phyloP scores from a whole-genome alignment of 192 early-diverging fungal genomes.

The Cetraspora pellucida region DNA sequence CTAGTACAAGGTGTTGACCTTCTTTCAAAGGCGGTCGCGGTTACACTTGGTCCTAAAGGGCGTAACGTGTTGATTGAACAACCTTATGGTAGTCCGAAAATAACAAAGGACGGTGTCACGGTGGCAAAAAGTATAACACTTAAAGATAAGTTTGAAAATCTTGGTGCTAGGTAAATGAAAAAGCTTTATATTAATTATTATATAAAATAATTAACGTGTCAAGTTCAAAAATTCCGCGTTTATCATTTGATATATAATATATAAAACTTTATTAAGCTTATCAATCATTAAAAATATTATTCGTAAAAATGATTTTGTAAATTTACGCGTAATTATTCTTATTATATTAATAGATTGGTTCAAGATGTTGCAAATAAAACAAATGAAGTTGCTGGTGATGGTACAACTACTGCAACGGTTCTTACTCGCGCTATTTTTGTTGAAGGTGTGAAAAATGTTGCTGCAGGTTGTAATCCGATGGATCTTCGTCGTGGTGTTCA shows the following conservation, averaged over 20 bases:
- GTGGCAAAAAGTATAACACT: slow-evolving; percentile 97
- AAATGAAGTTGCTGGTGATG: slow-evolving; percentile 99
- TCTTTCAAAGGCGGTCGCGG: slow-evolving; percentile 97
- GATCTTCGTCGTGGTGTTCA: slow-evolving; percentile 95
- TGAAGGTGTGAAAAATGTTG: slow-evolving; percentile 99
- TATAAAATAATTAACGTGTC: too few relatives aligned
- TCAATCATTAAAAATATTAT: neutral
- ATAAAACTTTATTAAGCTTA: neutral
- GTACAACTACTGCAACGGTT: slow-evolving; percentile 99
- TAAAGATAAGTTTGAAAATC: slow-evolving; percentile 99
- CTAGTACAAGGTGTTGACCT: slow-evolving; percentile 95
- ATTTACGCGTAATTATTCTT: neutral
- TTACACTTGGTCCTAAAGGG: slow-evolving; percentile 99
- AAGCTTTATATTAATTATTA: neutral
- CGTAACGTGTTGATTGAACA: slow-evolving; percentile 99
- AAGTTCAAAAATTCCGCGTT: too few relatives aligned
- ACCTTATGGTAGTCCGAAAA: slow-evolving; percentile 96
- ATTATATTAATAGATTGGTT: slow-evolving; percentile 65
- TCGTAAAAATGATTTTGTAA: neutral
- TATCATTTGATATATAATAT: too few relatives aligned
- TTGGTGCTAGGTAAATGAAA: slow-evolving; percentile 78
- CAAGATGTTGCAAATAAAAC: slow-evolving; percentile 99
- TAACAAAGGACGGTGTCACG: slow-evolving; percentile 99
- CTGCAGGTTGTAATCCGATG: slow-evolving; percentile 99
- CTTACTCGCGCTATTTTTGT: slow-evolving; percentile 98